Percentiles rank a stretch among this genome's conserved stretches.
These are phyloP conservation scores for Crotalaria pallida DNA, from an alignment of 306 rosid species.

Conservation along the genomic window DNA sequence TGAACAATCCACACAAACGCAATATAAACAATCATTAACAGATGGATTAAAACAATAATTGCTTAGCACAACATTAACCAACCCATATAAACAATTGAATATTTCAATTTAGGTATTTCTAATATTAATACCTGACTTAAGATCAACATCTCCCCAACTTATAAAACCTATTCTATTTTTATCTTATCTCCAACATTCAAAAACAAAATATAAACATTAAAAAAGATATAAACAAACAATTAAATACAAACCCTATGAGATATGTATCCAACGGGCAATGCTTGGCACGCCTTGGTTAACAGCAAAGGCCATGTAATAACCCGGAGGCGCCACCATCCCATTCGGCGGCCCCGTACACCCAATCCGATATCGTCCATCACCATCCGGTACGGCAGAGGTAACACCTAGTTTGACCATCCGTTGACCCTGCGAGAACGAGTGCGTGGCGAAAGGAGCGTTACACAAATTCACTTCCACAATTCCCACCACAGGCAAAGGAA, in stretches of 20 bases:
- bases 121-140: too few relatives aligned
- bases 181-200: too few relatives aligned
- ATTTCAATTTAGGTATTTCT: too few relatives aligned
- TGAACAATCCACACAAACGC: too few relatives aligned
- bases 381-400: slow-evolving; percentile 37
- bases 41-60: too few relatives aligned
- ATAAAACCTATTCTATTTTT: too few relatives aligned
- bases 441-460: slow-evolving; percentile 78
- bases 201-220: too few relatives aligned
- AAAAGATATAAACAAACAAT: not conserved
- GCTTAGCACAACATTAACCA: too few relatives aligned
- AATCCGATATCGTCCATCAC: slow-evolving; percentile 35
- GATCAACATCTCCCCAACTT: too few relatives aligned
- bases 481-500: slow-evolving; percentile 59
- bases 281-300: slow-evolving; percentile 94
- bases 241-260: not conserved
- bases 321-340: slow-evolving; percentile 76
- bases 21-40: too few relatives aligned
- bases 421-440: slow-evolving; percentile 90
- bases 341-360: slow-evolving; percentile 62
- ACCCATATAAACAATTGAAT: too few relatives aligned
- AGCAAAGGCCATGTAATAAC: slow-evolving; percentile 80
- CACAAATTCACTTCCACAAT: slow-evolving; percentile 67
- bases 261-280: slow-evolving; percentile 73
- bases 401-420: slow-evolving; percentile 68